A percentile compares a stretch with the other conserved stretches of the same genome.
phyloP scores from a whole-genome alignment of 1,284 basidiomycete species.

The Trichosporon sp. region DNA sequence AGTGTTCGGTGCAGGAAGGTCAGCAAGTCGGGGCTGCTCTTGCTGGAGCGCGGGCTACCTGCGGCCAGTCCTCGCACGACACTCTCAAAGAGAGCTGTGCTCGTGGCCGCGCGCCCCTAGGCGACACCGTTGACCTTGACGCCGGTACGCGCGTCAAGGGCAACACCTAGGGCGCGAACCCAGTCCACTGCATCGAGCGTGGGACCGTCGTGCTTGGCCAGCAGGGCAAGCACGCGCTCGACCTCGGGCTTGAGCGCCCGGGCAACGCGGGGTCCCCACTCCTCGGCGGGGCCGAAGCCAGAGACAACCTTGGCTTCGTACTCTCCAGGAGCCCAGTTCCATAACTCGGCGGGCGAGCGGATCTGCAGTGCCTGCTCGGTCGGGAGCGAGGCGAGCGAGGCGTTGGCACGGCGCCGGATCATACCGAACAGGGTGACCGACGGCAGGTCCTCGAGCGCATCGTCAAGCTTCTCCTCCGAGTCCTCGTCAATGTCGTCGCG shows the following conservation, averaged over 20 bases:
- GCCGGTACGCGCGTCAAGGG: constrained; percentile 49
- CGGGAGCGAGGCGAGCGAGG: constrained; percentile 31
- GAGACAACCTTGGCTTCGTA: constrained; percentile 54
- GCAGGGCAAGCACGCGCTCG: constrained; percentile 41
- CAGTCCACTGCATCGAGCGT: constrained; percentile 43
- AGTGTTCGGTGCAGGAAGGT: constrained; percentile 7
- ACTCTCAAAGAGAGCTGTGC: background rate
- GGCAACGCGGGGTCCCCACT: constrained; percentile 52
- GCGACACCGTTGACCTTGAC: constrained; percentile 38
- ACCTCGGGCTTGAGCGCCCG: constrained; percentile 54
- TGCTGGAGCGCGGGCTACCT: constrained; percentile 1
- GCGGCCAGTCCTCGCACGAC: constrained; percentile 10
- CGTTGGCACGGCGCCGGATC: constrained; percentile 49
- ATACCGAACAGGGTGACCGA: constrained; percentile 52
- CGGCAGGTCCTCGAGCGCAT: constrained; percentile 57
- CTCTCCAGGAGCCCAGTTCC: constrained; percentile 49
- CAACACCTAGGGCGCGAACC: constrained; percentile 51
- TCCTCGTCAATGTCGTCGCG: constrained; percentile 52
- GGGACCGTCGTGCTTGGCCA: constrained; percentile 32
- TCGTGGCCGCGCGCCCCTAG: constrained; percentile 19
- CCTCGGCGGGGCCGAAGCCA: constrained; percentile 56
- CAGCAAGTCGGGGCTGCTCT: background rate
- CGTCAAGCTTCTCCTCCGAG: constrained; percentile 52
- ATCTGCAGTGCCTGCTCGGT: constrained; percentile 35
- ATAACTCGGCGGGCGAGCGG: constrained; percentile 47